Base-by-base conservation (phyloP, 345 rosid genomes). In the Litchi chinensis region DNA sequence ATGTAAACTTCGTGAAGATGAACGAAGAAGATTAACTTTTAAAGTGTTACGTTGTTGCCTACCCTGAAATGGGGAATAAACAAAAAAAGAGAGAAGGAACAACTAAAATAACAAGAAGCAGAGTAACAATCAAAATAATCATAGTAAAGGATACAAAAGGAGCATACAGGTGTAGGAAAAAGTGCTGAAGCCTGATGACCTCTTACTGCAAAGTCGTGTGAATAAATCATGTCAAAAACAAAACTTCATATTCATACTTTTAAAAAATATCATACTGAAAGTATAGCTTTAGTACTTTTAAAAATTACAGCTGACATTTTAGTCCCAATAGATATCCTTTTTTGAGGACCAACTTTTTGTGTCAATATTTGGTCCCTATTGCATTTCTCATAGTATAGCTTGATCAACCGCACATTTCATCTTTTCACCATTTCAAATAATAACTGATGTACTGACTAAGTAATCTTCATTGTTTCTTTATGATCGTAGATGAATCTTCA, bases 161-260 rank as follows among this genome's bases (percentile, higher is more conserved):
- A 93, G 98, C 98, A 93, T 96, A 96, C 97, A 84, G 89, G 78
- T 73, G 87, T 70, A 83, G 86, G 83, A 82, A 88, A 81, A 80
- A 82, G 70, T 83, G 90, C 88, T n/a, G 81, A 88, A 90, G 91
- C 92, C 90, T 85, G 89, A 81, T 73, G 80, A 83, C 82, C 82
- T 87, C 83, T 76, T 83, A 92, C 97, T 89, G 97, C 96, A 93
- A 82, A 71, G 79, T 86, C 79, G 76, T 77, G 70, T 62, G 83
- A 82, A 82, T 56, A 78, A 80, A 79, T 50, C 74, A 68, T 18
- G 81, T 83, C 77, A 82, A 84, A 75, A 81, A 50, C n/a, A 69
- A 76, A 76, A 57, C 32, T 65, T 68, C 19, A 46, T 46, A 74
- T 71, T 64, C 8, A n/a, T 54, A 79, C 74, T 72, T n/a, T 64